Base-by-base conservation (phyloP, 148 eudicot genomes). In the Vaccinium macrocarpon region DNA sequence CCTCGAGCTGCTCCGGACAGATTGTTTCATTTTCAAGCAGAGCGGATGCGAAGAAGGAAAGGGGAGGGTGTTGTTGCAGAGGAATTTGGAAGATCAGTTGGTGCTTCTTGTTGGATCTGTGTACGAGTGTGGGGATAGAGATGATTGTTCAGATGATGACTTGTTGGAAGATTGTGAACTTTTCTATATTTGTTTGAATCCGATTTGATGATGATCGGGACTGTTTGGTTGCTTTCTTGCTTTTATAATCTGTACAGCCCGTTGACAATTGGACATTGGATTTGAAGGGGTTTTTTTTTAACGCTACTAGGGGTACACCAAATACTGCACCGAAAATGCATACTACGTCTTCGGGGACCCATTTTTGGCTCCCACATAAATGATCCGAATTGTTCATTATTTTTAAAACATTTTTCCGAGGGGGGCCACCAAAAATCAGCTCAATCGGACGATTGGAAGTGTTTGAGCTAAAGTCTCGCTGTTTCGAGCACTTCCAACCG, bases 91-190 rank as follows among this genome's bases (percentile, higher is more conserved):
- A 55, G 57, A 13, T 55, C 92, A 92, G 79, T 86, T 92, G 79
- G 55, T 83, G 25, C 89, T 92, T 19, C 92, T 89, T 9, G 29
- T 80, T 83, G 89, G 83, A 77, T 50, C 86, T 2, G 88, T 71
- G 48, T 82, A 86, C 61, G 88, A 88, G 85, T 88, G 85, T 48
- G 90, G 88, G 16, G 82, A 76, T n/a, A 19, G 57, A 14, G 84
- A 70, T 3, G 35, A 27, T 72, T 15, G n/a, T 18, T 46, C 23
- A 6, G n/a, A 10, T 42, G 78, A 46, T 9, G 78, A 75, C 6
- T 75, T 75, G 15, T 19, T 42, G 48, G 78, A 75, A 32, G 74
- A 76, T 68, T 88, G 81, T 52, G 83, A 82, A 83, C 72, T 29
- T 86, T 71, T 48, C 6, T 42, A 42, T 56, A 19, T 4, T 56